A percentile compares a stretch with the other conserved stretches of the same genome.
These are phyloP conservation scores for Pythium aphanidermatum DNA, from an alignment of 352 stramenopile genomes.

Conservation along the genomic window DNA sequence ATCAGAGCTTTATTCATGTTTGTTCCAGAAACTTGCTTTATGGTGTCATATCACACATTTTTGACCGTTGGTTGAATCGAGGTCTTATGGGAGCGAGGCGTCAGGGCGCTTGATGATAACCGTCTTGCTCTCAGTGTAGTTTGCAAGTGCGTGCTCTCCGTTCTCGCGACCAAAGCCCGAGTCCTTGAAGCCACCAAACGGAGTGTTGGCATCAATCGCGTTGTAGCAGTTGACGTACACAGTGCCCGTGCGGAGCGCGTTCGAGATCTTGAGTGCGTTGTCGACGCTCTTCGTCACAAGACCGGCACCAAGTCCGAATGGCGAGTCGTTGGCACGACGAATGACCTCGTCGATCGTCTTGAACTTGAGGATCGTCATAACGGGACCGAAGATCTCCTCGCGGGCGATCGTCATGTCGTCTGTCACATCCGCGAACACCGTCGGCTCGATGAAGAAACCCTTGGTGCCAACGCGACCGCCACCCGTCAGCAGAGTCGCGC, in stretches of 20 bases:
- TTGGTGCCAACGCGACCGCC: slow-evolving; percentile 44
- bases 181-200: slow-evolving; percentile 90
- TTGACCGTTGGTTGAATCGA: no score
- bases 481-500: slow-evolving; percentile 50
- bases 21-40: no score
- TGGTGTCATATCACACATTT: no score
- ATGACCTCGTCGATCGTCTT: slow-evolving; percentile 73
- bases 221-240: slow-evolving; percentile 91
- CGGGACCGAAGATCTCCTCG: slow-evolving; percentile 84
- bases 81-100: no score
- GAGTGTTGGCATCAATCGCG: slow-evolving; percentile 72
- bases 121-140: no score
- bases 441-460: slow-evolving; percentile 87
- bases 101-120: no score
- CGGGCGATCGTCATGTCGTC: slow-evolving; percentile 87
- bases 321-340: slow-evolving; percentile 69
- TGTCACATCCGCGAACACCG: slow-evolving; percentile 85
- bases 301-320: slow-evolving; percentile 73
- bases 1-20: no score
- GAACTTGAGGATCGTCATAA: slow-evolving; percentile 77
- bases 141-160: no score
- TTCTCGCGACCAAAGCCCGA: slow-evolving; percentile 92
- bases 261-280: slow-evolving; percentile 69
- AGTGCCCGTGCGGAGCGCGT: slow-evolving; percentile 66
- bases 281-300: slow-evolving; percentile 84